Base-by-base conservation (phyloP, 2,329 filamentous ascomycete species). In the Zymoseptoria tritici region DNA sequence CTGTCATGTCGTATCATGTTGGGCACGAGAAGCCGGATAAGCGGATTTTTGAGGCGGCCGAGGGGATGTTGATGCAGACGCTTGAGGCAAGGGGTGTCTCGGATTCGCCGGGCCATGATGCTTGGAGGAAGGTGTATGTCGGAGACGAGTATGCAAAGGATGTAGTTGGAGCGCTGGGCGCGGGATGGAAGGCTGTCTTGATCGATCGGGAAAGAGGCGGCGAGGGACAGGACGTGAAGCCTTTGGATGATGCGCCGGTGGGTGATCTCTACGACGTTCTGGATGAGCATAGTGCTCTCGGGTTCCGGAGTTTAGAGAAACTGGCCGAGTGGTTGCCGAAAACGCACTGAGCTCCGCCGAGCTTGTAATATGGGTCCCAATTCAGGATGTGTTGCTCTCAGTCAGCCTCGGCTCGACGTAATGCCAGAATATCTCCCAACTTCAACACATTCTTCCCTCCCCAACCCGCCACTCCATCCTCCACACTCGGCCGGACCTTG, bases 381-480 rank as follows among this genome's bases (percentile, higher is more conserved):
- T 42, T n/a, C 29, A 46, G 8, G 13, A n/a, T 24, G 4, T 3
- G 4, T 24, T 24, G 36, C 54, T 13, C 16, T 22, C 22, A 26
- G 20, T 52, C 16, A n/a, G 52, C 9, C 52, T 55, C 56, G 53
- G 57, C 77, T 56, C 81, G 77, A 59, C 82, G 79, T 62, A 90
- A 68, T 8, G 80, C 79, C 64, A 92, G 71, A 49, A 96, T 89
- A 64, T 85, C 84, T 13, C 77, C 76, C 42, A 95, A 72, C 65
- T 79, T 85, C 26, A 96, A 78, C 57, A 79, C 76, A 1, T 88
- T 90, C 73, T 93, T 94, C 11, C 87, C 88, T 26, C 91, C 91
- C 91, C 91, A 96, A 1, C 91, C 91, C 20, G 85, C 83, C 54
- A 84, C 83, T 0, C 91, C 91, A 59, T 80, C 76, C 60, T 89